Evolutionary conservation across 495 filamentous ascomycete genomes (phyloP), one percentile per base, ranked within the genome.

Genomic region (Viridothelium virens): DNA sequence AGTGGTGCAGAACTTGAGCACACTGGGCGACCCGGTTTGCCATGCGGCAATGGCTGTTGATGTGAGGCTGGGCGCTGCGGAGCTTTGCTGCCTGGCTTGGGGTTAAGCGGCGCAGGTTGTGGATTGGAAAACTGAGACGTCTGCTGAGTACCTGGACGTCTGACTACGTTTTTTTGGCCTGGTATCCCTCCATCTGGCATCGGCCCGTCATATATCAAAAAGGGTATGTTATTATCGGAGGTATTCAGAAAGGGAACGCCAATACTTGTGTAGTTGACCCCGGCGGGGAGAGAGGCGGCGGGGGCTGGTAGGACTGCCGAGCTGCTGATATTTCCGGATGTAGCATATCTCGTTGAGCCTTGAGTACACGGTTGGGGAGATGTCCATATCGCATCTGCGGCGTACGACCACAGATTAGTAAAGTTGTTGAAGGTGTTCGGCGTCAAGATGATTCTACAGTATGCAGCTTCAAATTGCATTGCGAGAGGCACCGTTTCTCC

Each of bases 371-470:
- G 31, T 14, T 33, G 1, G 7, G 53, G 53, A 2, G 53, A 34
- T 34, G 31, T 36, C 53, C 53, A 59, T 6, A 59, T 59, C 2
- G 68, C 66, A 63, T 74, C 72, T 6, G 69, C 70, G 12, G 67
- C 74, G 33, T 71, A 70, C 59, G 69, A 72, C 74, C 74, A 76
- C 0, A 72, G 67, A 5, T 69, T 66, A 9, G 69, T 70, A 25
- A 69, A 69, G 67, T 76, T 70, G 62, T 71, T 66, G 6, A 71
- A 69, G 66, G 72, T 76, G 39, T 72, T 66, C 0, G 71, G 66
- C 1, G 74, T 74, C 59, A 70, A 73, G 59, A 67, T 72, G 37
- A 76, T 67, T 36, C 74, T 63, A 56, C 74, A 76, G 56, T 76
- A 69, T 12, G 74, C 74, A n/a, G 69, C 65, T 63, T 76, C 72